These are phyloP conservation scores for Apiospora kogelbergensis DNA, from an alignment of 2,329 filamentous ascomycete species.

Conservation along the genomic window DNA sequence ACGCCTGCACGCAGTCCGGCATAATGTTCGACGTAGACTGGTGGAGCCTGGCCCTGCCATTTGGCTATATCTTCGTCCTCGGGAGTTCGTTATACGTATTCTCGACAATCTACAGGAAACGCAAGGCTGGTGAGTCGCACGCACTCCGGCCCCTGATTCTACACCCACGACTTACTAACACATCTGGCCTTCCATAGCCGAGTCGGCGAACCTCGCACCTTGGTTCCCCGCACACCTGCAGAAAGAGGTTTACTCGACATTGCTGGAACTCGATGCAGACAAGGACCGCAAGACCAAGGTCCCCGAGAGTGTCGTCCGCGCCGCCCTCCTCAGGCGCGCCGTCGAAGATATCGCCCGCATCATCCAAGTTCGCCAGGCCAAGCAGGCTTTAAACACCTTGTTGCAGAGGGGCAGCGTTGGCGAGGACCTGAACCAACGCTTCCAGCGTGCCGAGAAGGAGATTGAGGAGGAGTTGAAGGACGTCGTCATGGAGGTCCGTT, in stretches of 20 bases:
- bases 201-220: constrained; percentile 82
- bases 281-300: constrained; percentile 68
- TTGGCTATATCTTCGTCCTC: constrained; percentile 87
- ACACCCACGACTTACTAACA: constrained; percentile 17
- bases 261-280: constrained; percentile 74
- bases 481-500: constrained; percentile 81
- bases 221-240: constrained; percentile 93
- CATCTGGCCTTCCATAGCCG: constrained; percentile 46
- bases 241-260: constrained; percentile 90
- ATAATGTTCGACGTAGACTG: constrained; percentile 63
- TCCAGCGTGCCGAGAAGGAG: constrained; percentile 90
- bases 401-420: constrained; percentile 90
- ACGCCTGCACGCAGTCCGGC: not conserved
- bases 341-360: constrained; percentile 92
- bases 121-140: constrained; percentile 72
- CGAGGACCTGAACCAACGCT: constrained; percentile 93
- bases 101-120: constrained; percentile 87
- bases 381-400: constrained; percentile 80
- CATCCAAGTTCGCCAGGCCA: constrained; percentile 82
- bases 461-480: constrained; percentile 95
- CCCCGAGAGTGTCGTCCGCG: constrained; percentile 83
- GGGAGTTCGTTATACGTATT: constrained; percentile 88
- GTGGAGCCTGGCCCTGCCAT: constrained; percentile 80
- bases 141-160: not conserved
- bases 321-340: constrained; percentile 84